Evolutionary conservation across 495 filamentous ascomycete species (phyloP), one percentile per base, ranked within the genome.

Genomic region (Penicillium alfredii): DNA sequence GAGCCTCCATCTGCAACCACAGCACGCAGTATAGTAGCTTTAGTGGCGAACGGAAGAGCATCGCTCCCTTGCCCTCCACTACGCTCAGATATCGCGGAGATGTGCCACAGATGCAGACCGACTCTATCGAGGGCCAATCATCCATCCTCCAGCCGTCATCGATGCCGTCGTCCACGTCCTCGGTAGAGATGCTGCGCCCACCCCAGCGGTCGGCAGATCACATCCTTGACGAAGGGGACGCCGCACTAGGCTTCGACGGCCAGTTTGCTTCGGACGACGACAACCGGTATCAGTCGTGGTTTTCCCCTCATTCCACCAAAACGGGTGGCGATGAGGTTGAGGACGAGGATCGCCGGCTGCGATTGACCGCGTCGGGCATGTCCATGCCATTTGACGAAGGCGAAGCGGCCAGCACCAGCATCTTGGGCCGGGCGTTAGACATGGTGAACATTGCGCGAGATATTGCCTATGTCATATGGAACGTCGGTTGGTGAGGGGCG

Each of bases 401-500:
- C 4, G 79, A 82, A 35, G 39, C 67, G 2, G 61, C 72, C 7
- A 69, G 66, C 29, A 63, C 74, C 18, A 71, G 75, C 13, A 63
- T 97, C 22, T 76, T 96, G 44, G 85, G 86, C 39, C 76, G 81
- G 44, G 82, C 96, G 13, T 78, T 92, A 52, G 86, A 97, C 57
- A 92, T 88, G 26, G 86, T 98, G 51, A 96, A 98, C 66, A 97
- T 89, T 6, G 89, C 90, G 28, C 81, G 81, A 46, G 92, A 98
- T 50, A 98, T 98, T 48, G 88, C 84, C 24, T 86, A 94, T 67
- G 88, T 97, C 23, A 86, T 97, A 45, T 94, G 88, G 89, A 98
- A 98, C 56, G 92, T 97, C 36, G 90, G 90, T 21, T 96, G 90
- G 92, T n/a, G n/a, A n/a, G n/a, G n/a, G n/a, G n/a, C n/a, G n/a